Base-by-base conservation (phyloP, 78 protist genomes). In the Pelomyxa schiedti region DNA sequence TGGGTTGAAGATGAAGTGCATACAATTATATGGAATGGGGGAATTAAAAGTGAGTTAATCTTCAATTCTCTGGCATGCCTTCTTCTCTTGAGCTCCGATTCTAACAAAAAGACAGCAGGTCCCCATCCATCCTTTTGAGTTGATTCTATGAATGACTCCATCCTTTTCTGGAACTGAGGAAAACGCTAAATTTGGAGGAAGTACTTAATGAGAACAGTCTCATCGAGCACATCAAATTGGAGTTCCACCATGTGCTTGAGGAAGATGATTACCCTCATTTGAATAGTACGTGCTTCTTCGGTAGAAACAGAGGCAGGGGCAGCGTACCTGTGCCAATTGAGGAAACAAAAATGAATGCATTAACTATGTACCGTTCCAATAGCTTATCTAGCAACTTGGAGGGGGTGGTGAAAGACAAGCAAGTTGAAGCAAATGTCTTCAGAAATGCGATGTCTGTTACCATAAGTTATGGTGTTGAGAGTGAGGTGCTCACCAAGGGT, bases 241-340 rank as follows among this genome's bases (percentile, higher is more conserved):
- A 47, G 72, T 37, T 83, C 88, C 39, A 83, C 66, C 88, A 80
- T 80, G 38, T 80, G 58, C 73, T 85, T 81, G 47, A 85, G 65
- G 37, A 85, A 72, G 28, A 83, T 65, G 0, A 74, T 76, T 1
- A 85, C 85, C 71, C 86, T 78, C 5, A 76, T 30, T 52, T 85
- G 89, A 2, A 80, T 75, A 3, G 38, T 79, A 0, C 52, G 69
- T 22, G 39, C 42, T 58, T 75, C 22, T 0, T 35, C 63, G 1
- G 65, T 42, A n/a, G 58, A 69, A 24, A 74, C 38, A 9, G 74
- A 78, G 3, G 40, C 39, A 3, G 89, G 84, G 24, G 73, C 81
- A n/a, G 43, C 75, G n/a, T n/a, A n/a, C n/a, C n/a, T n/a, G n/a
- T n/a, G n/a, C 63, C 63, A 24, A 24, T n/a, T 24, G 24, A 24